phyloP scores from a whole-genome alignment of 805 yeast species.

The Komagataella pastoris region DNA sequence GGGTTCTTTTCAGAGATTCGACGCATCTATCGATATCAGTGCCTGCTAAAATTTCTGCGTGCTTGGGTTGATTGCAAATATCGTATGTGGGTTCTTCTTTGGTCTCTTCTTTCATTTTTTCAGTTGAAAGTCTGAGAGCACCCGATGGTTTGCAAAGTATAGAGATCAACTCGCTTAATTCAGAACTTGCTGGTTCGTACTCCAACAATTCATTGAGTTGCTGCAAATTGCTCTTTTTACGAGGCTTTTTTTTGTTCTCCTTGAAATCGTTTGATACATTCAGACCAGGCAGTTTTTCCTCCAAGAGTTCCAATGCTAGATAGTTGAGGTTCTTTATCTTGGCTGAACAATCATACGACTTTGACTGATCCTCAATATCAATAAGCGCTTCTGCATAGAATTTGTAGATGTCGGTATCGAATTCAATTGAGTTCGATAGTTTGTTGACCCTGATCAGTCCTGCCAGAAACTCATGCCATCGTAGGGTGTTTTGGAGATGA shows the following conservation, averaged over 20 bases:
- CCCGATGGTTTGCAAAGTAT: not conserved
- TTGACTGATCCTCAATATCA: not conserved
- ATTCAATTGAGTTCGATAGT: not conserved
- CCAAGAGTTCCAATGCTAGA: not conserved
- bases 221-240: not conserved
- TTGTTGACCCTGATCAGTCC: not conserved
- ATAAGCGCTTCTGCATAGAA: not conserved
- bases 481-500: not conserved
- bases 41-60: not conserved
- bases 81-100: not conserved
- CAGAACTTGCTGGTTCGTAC: not conserved
- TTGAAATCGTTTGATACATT: not conserved
- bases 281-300: not conserved
- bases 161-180: not conserved
- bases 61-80: not conserved
- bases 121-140: not conserved
- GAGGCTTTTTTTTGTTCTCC: not conserved
- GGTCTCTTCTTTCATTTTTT: not conserved
- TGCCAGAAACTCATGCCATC: not conserved
- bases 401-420: not conserved
- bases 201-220: not conserved
- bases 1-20: not conserved
- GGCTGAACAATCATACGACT: not conserved
- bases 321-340: not conserved
- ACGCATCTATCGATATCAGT: constrained; percentile 1